A percentile compares a stretch with the other conserved stretches of the same genome.
These are phyloP conservation scores for Scytalidium sp. DNA, from an alignment of 2,329 filamentous ascomycete species.

Conservation along the genomic window DNA sequence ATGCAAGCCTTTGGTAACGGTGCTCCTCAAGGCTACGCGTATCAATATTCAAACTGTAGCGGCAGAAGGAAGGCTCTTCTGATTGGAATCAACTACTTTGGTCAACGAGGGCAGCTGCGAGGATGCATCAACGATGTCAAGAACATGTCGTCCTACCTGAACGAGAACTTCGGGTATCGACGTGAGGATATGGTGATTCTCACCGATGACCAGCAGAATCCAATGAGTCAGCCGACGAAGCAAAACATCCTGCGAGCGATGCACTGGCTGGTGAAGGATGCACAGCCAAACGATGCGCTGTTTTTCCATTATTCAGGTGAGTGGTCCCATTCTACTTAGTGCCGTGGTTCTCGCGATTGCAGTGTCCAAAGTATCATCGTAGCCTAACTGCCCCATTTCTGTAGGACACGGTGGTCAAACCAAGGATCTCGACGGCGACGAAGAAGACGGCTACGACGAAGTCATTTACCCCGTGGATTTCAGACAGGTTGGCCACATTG, in stretches of 20 bases:
- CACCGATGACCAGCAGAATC: slow-evolving; percentile 95
- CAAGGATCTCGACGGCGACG: slow-evolving; percentile 74
- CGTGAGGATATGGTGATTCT: slow-evolving; percentile 95
- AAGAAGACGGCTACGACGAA: slow-evolving; percentile 79
- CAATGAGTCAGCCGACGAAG: slow-evolving; percentile 95
- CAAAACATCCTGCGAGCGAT: slow-evolving; percentile 93
- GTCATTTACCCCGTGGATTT: slow-evolving; percentile 85
- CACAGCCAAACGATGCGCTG: slow-evolving; percentile 85
- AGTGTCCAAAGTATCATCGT: slow-evolving; percentile 10
- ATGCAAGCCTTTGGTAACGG: slow-evolving; percentile 76
- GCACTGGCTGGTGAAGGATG: slow-evolving; percentile 97
- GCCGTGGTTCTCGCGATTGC: too few species aligned
- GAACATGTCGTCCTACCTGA: slow-evolving; percentile 92
- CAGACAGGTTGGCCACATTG: slow-evolving; percentile 74
- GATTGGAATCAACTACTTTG: slow-evolving; percentile 96
- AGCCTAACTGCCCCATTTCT: slow-evolving; percentile 5
- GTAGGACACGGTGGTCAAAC: slow-evolving; percentile 78
- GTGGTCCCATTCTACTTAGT: too few species aligned
- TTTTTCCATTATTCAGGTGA: slow-evolving; percentile 96
- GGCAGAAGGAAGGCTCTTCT: slow-evolving; percentile 84
- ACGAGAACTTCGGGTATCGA: slow-evolving; percentile 87
- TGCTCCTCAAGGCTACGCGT: slow-evolving; percentile 76
- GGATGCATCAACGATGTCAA: slow-evolving; percentile 97
- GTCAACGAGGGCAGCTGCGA: slow-evolving; percentile 82
- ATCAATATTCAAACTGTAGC: slow-evolving; percentile 89